A percentile compares a stretch with the other conserved stretches of the same genome.
These are phyloP conservation scores for Diaporthe ampelina DNA, from an alignment of 2,329 filamentous ascomycete genomes.

Conservation along the genomic window DNA sequence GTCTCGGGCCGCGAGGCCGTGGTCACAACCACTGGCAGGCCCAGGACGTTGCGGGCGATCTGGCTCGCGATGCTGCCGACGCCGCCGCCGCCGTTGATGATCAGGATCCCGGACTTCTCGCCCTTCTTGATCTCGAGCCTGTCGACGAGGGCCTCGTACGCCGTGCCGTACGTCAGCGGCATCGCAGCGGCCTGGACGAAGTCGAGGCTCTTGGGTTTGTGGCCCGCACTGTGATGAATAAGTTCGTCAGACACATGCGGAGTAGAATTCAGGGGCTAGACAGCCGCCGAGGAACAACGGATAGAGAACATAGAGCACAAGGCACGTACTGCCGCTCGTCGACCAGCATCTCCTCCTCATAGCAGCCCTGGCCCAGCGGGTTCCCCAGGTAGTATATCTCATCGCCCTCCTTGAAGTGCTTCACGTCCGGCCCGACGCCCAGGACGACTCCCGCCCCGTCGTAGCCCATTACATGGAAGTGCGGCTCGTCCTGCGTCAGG, in stretches of 20 bases:
- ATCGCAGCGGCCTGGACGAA: conserved; percentile 58
- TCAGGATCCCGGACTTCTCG: conserved; percentile 54
- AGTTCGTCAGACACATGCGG: not conserved
- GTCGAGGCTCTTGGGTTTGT: conserved; percentile 55
- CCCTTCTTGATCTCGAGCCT: conserved; percentile 50
- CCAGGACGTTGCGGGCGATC: too few species aligned
- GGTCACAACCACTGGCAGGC: too few species aligned
- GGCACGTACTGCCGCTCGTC: conserved; percentile 51
- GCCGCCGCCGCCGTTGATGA: conserved; percentile 61
- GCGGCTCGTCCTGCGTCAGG: conserved; percentile 40
- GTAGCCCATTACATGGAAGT: conserved; percentile 58
- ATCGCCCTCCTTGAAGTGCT: conserved; percentile 56
- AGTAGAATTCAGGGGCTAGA: not conserved
- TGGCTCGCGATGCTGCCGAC: conserved; percentile 56
- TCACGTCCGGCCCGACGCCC: conserved; percentile 49
- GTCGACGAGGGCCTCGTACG: conserved; percentile 59
- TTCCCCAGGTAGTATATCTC: conserved; percentile 58
- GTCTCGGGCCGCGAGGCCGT: too few species aligned
- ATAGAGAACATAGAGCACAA: not conserved
- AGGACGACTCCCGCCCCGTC: conserved; percentile 58
- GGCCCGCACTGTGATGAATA: conserved; percentile 45
- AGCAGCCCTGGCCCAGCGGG: conserved; percentile 56
- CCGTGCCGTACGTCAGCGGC: conserved; percentile 59
- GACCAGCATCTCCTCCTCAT: conserved; percentile 58
- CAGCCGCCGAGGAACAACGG: not conserved